Evolutionary conservation across 108 stramenopile species (phyloP).

Genomic region (Aurantiochytrium sp.): DNA sequence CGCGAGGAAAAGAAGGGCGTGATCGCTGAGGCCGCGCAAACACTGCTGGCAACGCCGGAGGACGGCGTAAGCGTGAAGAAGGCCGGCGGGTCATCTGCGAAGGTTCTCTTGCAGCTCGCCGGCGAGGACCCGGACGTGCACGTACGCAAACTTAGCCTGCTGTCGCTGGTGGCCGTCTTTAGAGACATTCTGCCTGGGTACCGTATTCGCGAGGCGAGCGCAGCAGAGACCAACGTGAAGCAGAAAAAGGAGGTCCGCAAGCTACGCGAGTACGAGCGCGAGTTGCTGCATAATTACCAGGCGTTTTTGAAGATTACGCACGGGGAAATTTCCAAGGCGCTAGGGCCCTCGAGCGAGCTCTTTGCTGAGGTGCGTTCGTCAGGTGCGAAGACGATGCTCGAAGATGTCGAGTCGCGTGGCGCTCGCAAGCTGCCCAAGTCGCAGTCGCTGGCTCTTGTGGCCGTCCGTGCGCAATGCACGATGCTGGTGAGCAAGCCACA

Average conservation of each 20-base stretch:
- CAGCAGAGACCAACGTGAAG: constrained; percentile 66
- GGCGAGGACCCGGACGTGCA: background rate
- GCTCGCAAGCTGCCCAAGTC: constrained; percentile 41
- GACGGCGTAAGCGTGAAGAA: background rate
- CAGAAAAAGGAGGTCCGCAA: constrained; percentile 79
- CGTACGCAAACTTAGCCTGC: constrained; percentile 54
- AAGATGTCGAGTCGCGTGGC: constrained; percentile 24
- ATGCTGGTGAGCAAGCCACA: constrained; percentile 59
- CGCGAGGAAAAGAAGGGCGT: background rate
- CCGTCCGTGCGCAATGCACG: constrained; percentile 66
- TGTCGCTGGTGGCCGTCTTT: constrained; percentile 80
- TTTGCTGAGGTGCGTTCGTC: constrained; percentile 31
- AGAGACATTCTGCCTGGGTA: constrained; percentile 83
- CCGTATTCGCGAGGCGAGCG: constrained; percentile 79
- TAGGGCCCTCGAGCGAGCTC: background rate
- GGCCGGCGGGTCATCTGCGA: background rate
- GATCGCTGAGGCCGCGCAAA: background rate
- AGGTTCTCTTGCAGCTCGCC: background rate
- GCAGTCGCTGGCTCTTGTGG: constrained; percentile 58
- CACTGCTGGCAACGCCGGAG: background rate
- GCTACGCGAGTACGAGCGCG: constrained; percentile 69
- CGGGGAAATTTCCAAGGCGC: constrained; percentile 41
- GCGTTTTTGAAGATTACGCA: constrained; percentile 70
- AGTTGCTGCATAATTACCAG: constrained; percentile 71
- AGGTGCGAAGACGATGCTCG: background rate